Evolutionary conservation across 2,329 filamentous ascomycete genomes (phyloP).

Genomic region (Aureobasidium sp.): DNA sequence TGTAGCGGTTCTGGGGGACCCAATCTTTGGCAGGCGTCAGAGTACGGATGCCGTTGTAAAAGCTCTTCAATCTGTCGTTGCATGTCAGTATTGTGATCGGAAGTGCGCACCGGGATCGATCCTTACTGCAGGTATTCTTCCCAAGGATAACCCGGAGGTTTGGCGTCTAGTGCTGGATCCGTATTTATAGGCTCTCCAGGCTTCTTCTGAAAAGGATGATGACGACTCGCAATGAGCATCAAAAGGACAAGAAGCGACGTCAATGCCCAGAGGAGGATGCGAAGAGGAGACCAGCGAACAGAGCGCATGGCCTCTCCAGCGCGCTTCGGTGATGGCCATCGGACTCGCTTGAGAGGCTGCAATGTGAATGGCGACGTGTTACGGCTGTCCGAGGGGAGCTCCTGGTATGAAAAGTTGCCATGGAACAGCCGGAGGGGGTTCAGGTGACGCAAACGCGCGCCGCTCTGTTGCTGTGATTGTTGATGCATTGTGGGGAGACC

Average conservation of each 20-base stretch:
- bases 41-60: constrained; percentile 54
- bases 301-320: constrained; percentile 28
- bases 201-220: constrained; percentile 24
- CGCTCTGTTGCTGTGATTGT: constrained; percentile 28
- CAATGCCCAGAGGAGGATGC: constrained; percentile 44
- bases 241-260: constrained; percentile 42
- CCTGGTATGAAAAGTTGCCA: constrained; percentile 51
- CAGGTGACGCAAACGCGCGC: constrained; percentile 41
- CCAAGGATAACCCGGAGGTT: constrained; percentile 17
- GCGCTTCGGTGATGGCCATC: constrained; percentile 43
- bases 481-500: constrained; percentile 11
- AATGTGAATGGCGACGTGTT: constrained; percentile 42
- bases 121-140: constrained; percentile 12
- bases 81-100: constrained; percentile 50
- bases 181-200: constrained; percentile 9
- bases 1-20: constrained; percentile 52
- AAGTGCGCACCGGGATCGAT: constrained; percentile 28
- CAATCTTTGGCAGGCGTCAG: constrained; percentile 45
- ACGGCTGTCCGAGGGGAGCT: constrained; percentile 48
- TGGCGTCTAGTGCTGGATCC: neutral
- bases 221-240: constrained; percentile 46
- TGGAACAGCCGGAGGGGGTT: constrained; percentile 52
- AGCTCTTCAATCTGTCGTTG: constrained; percentile 46
- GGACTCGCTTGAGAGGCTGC: constrained; percentile 37
- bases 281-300: constrained; percentile 43